Evolutionary conservation across 73 alveolate species (phyloP), one percentile per base, ranked within the genome.

Genomic region (Stentor coeruleus): DNA sequence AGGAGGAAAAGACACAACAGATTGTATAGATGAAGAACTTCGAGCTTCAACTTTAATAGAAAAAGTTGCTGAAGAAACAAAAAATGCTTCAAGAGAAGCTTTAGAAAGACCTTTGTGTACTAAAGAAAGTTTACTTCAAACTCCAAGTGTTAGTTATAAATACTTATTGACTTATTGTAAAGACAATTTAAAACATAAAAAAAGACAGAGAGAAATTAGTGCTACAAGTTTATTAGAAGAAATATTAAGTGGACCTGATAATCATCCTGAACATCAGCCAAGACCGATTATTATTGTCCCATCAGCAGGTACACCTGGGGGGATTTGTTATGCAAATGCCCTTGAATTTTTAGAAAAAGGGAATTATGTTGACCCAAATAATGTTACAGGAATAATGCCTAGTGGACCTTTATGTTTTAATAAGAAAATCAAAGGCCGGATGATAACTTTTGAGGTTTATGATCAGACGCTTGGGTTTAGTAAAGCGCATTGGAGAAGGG

Each of bases 401-500:
- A 49, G 28, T 11, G 66, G 38, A 36, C 83, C 83, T 39, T 30
- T 75, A 20, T 83, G 74, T 58, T 35, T 89, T 39, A 59, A 58
- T 6, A 30, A 72, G 35, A 84, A 77, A 59, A 59, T 90, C 38
- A 14, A 38, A 3, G 89, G 82, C 0, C 76, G 82, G 74, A 15
- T 37, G 3, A 81, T 87, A 2, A 57, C 33, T 3, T 90, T 90
- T 58, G 95, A 90, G 81, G 77, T 90, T 15, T 75, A 74, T 38
- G 91, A 90, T 87, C 42, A 82, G 20, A 89, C 85, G 11, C 55
- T 35, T 14, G 28, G 81, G 35, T 90, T 90, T 55, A 84, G 26
- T 3, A 49, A 76, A 39, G 14, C 55, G n/a, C 84, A 90, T 26
- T 90, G 91, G 90, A 72, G 82, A 82, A 74, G 95, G 55, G 89